A percentile compares a stretch with the other conserved stretches of the same genome.
These are phyloP conservation scores for Alternaria conjuncta DNA, from an alignment of 2,329 filamentous ascomycete species.

Conservation along the genomic window DNA sequence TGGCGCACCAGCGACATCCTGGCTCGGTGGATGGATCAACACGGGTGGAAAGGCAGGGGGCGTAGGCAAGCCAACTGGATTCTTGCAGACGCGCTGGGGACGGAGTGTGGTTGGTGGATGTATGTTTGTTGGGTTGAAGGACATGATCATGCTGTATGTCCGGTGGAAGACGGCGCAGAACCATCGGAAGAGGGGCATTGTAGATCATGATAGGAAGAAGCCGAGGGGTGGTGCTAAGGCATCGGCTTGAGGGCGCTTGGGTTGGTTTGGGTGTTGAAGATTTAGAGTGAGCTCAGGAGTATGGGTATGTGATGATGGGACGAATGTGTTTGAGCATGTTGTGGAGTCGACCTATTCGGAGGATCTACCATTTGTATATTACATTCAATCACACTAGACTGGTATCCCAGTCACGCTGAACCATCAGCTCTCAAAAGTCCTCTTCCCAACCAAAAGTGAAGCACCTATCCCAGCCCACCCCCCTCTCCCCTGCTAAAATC, in stretches of 20 bases:
- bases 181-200: constrained; percentile 53
- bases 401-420: not conserved
- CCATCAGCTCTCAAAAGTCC: not conserved
- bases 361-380: not conserved
- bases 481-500: not conserved
- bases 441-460: too few species aligned
- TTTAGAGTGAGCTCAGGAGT: not conserved
- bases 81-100: constrained; percentile 87
- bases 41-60: constrained; percentile 14
- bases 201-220: constrained; percentile 45
- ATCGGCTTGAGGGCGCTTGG: not conserved
- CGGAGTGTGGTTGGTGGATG: constrained; percentile 88
- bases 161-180: constrained; percentile 58
- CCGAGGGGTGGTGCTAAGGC: not conserved
- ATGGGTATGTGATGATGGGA: not conserved
- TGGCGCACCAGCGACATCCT: constrained; percentile 18
- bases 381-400: not conserved
- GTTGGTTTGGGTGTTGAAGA: not conserved
- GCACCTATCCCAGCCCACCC: too few species aligned
- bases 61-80: constrained; percentile 59
- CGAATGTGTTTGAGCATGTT: not conserved
- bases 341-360: not conserved
- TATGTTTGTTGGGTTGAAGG: constrained; percentile 84
- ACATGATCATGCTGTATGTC: constrained; percentile 67
- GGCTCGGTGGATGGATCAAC: constrained; percentile 30